Percentiles rank a stretch among this genome's conserved stretches.
phyloP scores from a whole-genome alignment of 306 rosid species.

The Rosa rugosa region DNA sequence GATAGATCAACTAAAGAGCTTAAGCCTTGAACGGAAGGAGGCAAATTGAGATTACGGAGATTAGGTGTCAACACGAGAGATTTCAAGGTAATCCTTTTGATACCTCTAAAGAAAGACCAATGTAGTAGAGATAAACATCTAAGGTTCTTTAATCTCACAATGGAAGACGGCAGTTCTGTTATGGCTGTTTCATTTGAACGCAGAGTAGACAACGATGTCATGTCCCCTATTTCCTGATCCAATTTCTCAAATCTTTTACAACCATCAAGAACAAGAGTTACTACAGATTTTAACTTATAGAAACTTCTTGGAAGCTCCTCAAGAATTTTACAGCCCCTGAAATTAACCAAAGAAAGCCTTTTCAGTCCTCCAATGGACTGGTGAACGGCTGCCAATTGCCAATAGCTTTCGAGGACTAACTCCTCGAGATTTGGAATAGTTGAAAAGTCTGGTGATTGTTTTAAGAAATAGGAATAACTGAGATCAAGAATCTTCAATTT shows the following conservation, averaged over 20 bases:
- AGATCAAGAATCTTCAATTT: constrained; percentile 37
- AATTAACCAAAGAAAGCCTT: neutral
- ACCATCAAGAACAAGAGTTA: constrained; percentile 30
- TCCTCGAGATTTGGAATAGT: constrained; percentile 34
- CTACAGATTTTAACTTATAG: neutral
- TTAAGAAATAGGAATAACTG: constrained; percentile 20
- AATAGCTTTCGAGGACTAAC: constrained; percentile 27
- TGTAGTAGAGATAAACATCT: constrained; percentile 23
- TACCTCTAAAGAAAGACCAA: too few relatives aligned
- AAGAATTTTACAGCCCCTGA: neutral
- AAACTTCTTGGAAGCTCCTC: neutral
- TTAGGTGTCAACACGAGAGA: too few relatives aligned
- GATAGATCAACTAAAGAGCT: too few relatives aligned
- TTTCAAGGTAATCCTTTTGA: too few relatives aligned
- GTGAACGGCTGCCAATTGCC: constrained; percentile 24
- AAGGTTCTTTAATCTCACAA: constrained; percentile 26
- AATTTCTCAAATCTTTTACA: constrained; percentile 32
- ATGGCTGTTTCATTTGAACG: constrained; percentile 27
- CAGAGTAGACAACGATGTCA: constrained; percentile 39
- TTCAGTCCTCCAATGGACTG: constrained; percentile 29
- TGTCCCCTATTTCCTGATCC: constrained; percentile 31
- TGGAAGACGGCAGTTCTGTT: constrained; percentile 25
- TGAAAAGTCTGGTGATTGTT: constrained; percentile 36
- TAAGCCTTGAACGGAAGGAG: too few relatives aligned
- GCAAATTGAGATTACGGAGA: too few relatives aligned